A percentile compares a stretch with the other conserved stretches of the same genome.
phyloP scores from a whole-genome alignment of 345 rosid genomes.

The Mercurialis annua region DNA sequence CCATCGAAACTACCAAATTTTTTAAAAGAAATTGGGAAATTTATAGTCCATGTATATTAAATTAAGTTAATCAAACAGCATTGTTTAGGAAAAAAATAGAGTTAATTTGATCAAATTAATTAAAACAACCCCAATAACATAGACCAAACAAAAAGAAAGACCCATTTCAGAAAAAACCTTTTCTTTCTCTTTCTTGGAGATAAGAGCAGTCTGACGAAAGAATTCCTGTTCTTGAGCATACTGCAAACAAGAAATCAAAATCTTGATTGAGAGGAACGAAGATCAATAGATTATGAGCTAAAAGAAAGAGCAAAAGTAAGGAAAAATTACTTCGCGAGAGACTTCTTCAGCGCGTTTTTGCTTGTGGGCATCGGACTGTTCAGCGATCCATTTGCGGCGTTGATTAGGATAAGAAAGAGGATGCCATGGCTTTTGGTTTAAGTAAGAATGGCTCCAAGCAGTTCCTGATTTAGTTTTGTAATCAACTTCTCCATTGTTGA shows the following conservation, averaged over 20 bases:
- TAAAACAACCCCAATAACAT: no score
- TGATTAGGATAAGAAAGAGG: conserved; percentile 98
- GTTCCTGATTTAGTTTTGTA: conserved; percentile 91
- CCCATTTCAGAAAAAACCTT: conserved; percentile 43
- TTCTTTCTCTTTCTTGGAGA: conserved; percentile 92
- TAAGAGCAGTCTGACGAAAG: conserved; percentile 84
- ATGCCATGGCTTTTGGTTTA: conserved; percentile 99
- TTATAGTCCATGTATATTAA: no score
- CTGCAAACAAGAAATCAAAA: conserved; percentile 29
- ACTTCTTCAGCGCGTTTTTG: conserved; percentile 74
- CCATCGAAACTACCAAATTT: no score
- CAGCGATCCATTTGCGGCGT: conserved; percentile 99
- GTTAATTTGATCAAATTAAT: no score
- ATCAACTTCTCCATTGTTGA: conserved; percentile 71
- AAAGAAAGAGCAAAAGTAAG: no score
- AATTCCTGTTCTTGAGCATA: conserved; percentile 98
- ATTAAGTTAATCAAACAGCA: no score
- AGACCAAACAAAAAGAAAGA: neutral
- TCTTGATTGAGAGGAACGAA: neutral
- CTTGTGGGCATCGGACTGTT: conserved; percentile 77
- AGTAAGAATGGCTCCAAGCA: conserved; percentile 95
- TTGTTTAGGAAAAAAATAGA: no score
- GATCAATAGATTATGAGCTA: neutral
- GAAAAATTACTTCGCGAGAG: conserved; percentile 73
- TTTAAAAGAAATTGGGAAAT: no score